These are phyloP conservation scores for Taxawa tesnikishii DNA, from an alignment of 2,329 filamentous ascomycete species.

Conservation along the genomic window DNA sequence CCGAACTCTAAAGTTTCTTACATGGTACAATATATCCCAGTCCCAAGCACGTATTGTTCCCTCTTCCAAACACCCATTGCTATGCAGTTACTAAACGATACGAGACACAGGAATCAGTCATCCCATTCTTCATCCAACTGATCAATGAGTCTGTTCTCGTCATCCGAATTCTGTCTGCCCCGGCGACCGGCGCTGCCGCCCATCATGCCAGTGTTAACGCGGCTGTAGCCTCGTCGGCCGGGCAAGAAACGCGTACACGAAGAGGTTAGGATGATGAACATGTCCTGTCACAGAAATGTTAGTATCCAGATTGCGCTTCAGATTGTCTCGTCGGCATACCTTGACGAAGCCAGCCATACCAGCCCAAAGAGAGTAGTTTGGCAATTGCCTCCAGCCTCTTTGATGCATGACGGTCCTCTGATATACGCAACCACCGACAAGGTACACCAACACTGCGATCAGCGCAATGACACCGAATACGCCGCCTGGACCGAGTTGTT, in stretches of 20 bases:
- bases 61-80: too few relatives aligned
- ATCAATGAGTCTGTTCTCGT: conserved; percentile 89
- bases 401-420: conserved; percentile 91
- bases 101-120: too few relatives aligned
- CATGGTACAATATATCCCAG: too few relatives aligned
- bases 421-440: conserved; percentile 88
- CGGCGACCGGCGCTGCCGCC: conserved; percentile 27
- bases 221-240: conserved; percentile 53
- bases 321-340: conserved; percentile 51
- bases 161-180: conserved; percentile 46
- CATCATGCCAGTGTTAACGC: conserved; percentile 43
- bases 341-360: conserved; percentile 73
- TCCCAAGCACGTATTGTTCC: too few relatives aligned
- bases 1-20: too few relatives aligned
- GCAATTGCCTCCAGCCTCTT: conserved; percentile 86
- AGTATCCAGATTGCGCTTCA: too few relatives aligned
- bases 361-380: conserved; percentile 89
- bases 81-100: too few relatives aligned
- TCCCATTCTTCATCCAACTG: conserved; percentile 97
- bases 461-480: conserved; percentile 79
- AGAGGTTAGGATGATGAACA: conserved; percentile 56
- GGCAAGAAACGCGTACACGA: conserved; percentile 58
- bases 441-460: conserved; percentile 72
- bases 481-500: conserved; percentile 53
- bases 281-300: conserved; percentile 28